Evolutionary conservation across 225 moss, liverwort and hornwort species (phyloP), one percentile per base, ranked within the genome.

Genomic region (Marchantia polymorpha): DNA sequence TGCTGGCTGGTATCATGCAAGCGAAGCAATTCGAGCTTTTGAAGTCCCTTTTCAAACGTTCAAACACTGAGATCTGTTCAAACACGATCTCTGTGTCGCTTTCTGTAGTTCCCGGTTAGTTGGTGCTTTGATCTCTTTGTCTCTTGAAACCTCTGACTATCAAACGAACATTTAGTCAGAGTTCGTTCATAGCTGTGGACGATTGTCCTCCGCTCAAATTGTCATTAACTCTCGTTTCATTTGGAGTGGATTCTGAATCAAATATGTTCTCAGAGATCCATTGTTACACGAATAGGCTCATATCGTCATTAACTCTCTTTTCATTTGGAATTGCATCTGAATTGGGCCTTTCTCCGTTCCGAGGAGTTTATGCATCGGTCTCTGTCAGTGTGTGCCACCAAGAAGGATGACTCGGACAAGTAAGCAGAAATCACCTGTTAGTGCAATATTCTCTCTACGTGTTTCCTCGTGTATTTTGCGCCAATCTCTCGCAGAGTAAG

Each of bases 361-460:
- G n/a, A 27, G 9, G 13, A 56, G 19, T 29, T 52, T 29, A 54
- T 54, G 7, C 11, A 8, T 26, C 5, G 61, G 12, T 76, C n/a
- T 4, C 48, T 31, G 47, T 72, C 75, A 64, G 49, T 77, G 4
- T 80, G 39, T 68, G 39, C 77, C 83, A 83, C 77, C 2, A 83
- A 58, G 74, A 86, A 80, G 63, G 52, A 68, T 67, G 55, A 60
- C 25, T 47, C 66, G 11, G 55, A 49, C 16, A 86, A 86, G 77
- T 82, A 77, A 59, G 79, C 68, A 64, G 52, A n/a, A 39, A 66
- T 83, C 73, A 86, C 73, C 49, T n/a, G n/a, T 55, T n/a, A n/a
- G n/a, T n/a, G n/a, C n/a, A n/a, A n/a, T n/a, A n/a, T n/a, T n/a
- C n/a, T n/a, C n/a, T n/a, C n/a, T n/a, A n/a, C n/a, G 14, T n/a